Conservation (phyloP, 1,139 yeast genomes). For the Protomyces lactucae-debilis region DNA sequence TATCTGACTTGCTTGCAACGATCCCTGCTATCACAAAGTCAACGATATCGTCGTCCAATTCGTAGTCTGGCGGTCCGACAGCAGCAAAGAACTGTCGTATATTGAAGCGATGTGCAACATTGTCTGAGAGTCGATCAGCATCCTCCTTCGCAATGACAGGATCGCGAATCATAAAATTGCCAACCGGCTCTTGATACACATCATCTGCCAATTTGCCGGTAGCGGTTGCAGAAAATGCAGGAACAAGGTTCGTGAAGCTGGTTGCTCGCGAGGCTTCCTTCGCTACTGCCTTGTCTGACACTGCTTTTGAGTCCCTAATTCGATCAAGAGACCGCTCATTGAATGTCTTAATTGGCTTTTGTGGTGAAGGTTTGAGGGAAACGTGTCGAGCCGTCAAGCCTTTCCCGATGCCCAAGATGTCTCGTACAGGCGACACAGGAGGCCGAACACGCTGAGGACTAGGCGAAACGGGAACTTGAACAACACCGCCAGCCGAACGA, state of each 20-base stretch:
- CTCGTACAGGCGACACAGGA: constrained; percentile 28
- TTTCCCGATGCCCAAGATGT: constrained; percentile 27
- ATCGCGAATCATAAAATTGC: background rate
- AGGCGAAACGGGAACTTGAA: constrained; percentile 26
- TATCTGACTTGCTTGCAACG: constrained; percentile 54
- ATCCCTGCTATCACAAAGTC: constrained; percentile 76
- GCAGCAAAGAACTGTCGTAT: constrained; percentile 58
- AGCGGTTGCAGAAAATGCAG: constrained; percentile 3
- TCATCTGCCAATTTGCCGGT: background rate
- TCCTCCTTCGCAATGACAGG: constrained; percentile 43
- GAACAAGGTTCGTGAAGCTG: constrained; percentile 8
- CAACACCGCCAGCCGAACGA: background rate
- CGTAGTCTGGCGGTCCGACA: constrained; percentile 61
- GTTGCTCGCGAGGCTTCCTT: background rate
- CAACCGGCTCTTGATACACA: background rate
- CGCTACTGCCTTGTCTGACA: background rate
- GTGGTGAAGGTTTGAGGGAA: constrained; percentile 21
- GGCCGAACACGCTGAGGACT: constrained; percentile 12
- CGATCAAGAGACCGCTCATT: constrained; percentile 15
- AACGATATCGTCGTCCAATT: constrained; percentile 57
- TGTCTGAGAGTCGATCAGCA: constrained; percentile 39
- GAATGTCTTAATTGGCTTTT: constrained; percentile 19
- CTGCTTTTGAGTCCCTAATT: background rate
- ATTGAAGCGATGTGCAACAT: constrained; percentile 51
- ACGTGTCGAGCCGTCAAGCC: constrained; percentile 28